These are phyloP conservation scores for Schoenoplectus tabernaemontani DNA, from an alignment of 202 grass and related monocot species.

Conservation along the genomic window DNA sequence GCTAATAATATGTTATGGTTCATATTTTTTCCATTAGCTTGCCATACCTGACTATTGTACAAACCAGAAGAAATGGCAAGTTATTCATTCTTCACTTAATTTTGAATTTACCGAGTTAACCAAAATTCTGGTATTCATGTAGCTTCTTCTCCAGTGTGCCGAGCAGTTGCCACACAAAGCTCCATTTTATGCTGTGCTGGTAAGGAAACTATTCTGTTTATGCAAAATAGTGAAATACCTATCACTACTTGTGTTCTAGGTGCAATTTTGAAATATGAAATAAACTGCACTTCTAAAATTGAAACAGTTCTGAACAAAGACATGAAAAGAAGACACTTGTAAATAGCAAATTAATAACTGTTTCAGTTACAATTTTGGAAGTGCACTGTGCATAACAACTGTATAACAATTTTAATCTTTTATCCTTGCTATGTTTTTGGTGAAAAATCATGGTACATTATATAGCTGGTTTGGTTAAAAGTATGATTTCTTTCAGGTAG, in stretches of 20 bases:
- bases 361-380: neutral
- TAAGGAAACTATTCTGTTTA: constrained; percentile 22
- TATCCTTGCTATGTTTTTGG: neutral
- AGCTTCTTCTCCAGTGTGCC: constrained; percentile 83
- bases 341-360: neutral
- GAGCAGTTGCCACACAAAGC: constrained; percentile 97
- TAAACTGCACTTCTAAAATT: neutral
- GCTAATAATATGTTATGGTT: neutral
- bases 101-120: constrained; percentile 15
- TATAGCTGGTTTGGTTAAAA: neutral
- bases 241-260: neutral
- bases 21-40: neutral
- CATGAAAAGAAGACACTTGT: neutral
- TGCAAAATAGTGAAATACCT: neutral
- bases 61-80: neutral
- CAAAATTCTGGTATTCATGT: constrained; percentile 20
- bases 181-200: constrained; percentile 93
- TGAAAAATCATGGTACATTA: constrained; percentile 4
- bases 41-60: neutral
- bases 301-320: neutral
- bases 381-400: neutral
- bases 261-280: neutral
- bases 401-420: neutral
- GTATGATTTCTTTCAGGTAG: constrained; percentile 45
- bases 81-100: neutral